Conservation (phyloP, 495 filamentous ascomycete species). For the Tricharina praecox region DNA sequence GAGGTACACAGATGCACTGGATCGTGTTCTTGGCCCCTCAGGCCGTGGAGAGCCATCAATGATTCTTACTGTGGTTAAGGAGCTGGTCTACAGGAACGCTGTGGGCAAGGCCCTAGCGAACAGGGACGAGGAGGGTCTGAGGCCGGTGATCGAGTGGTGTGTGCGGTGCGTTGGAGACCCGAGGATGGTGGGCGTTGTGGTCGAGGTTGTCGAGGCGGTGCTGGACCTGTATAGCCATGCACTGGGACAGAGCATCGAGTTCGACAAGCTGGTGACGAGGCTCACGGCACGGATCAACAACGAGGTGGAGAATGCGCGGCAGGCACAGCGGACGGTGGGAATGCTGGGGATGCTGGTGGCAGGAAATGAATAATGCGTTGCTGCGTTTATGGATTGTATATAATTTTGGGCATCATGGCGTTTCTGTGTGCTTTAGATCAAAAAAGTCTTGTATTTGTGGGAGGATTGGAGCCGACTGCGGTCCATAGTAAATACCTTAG, state of each 20-base stretch:
- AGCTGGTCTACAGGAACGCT: slow-evolving; percentile 74
- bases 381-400: not conserved
- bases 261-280: slow-evolving; percentile 46
- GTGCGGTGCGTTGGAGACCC: slow-evolving; percentile 61
- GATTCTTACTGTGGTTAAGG: slow-evolving; percentile 59
- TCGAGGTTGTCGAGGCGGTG: slow-evolving; percentile 38
- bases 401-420: slow-evolving; percentile 4
- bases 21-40: slow-evolving; percentile 47
- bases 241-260: slow-evolving; percentile 52
- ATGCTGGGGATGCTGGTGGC: slow-evolving; percentile 66
- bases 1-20: slow-evolving; percentile 58
- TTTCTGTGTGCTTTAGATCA: too few species aligned
- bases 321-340: slow-evolving; percentile 57
- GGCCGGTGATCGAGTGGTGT: slow-evolving; percentile 72
- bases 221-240: slow-evolving; percentile 69
- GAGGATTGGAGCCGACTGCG: too few species aligned
- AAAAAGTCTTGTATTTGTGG: too few species aligned
- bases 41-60: slow-evolving; percentile 35
- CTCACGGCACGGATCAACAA: slow-evolving; percentile 51
- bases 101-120: slow-evolving; percentile 61
- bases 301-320: slow-evolving; percentile 66
- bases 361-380: slow-evolving; percentile 12
- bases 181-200: slow-evolving; percentile 55
- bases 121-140: slow-evolving; percentile 65
- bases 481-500: too few species aligned